Evolutionary conservation across 2,329 filamentous ascomycete species (phyloP).

Genomic region (Thielaviopsis cerberus): DNA sequence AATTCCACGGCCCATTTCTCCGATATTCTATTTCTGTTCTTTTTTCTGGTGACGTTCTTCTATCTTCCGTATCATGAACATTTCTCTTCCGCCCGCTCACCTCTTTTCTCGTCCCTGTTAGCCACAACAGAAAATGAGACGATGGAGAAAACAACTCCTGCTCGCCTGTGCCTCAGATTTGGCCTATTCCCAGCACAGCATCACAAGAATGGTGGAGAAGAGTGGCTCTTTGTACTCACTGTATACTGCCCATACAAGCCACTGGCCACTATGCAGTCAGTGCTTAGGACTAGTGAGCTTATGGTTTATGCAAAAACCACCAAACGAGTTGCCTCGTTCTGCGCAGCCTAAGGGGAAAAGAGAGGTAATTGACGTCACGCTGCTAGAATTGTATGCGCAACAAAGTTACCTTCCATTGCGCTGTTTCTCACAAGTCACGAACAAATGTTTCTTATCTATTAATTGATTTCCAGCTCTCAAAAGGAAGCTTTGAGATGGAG

Average conservation of each 20-base stretch:
- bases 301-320: neutral
- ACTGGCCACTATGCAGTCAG: neutral
- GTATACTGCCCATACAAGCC: neutral
- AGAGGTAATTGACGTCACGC: neutral
- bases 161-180: no score
- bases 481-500: neutral
- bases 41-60: neutral
- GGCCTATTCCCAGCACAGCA: neutral
- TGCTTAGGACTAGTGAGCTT: no score
- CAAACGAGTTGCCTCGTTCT: neutral
- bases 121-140: no score
- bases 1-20: no score
- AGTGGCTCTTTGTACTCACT: neutral
- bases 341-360: neutral
- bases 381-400: no score
- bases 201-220: neutral
- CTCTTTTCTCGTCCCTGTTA: no score
- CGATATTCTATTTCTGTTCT: neutral
- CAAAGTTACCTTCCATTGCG: no score
- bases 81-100: neutral
- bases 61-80: no score
- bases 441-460: neutral
- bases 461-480: neutral
- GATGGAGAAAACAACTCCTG: no score
- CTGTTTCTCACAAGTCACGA: neutral